These are phyloP conservation scores for Phymatotrichopsis omnivora DNA, from an alignment of 2,329 filamentous ascomycete species.

Conservation along the genomic window DNA sequence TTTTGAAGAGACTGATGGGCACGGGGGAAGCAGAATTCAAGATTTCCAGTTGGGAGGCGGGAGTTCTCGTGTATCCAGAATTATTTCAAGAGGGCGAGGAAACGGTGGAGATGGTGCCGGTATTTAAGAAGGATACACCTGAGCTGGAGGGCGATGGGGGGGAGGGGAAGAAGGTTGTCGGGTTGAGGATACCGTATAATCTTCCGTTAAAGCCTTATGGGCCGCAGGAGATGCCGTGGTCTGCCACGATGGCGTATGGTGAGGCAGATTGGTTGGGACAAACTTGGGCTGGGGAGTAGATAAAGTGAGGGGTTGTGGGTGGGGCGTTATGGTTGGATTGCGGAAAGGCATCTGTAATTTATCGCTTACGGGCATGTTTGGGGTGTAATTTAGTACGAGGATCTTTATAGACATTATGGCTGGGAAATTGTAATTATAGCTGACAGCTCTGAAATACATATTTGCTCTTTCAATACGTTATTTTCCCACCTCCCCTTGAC, in stretches of 20 bases:
- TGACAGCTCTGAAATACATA: too few species aligned
- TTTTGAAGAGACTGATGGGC: slow-evolving; percentile 23
- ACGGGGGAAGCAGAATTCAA: slow-evolving; percentile 48
- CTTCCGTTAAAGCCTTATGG: slow-evolving; percentile 60
- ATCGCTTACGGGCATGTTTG: too few species aligned
- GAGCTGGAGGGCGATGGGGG: slow-evolving; percentile 28
- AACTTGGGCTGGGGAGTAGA: slow-evolving; percentile 16
- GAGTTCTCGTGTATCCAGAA: slow-evolving; percentile 71
- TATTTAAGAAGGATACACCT: slow-evolving; percentile 26
- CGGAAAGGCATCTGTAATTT: too few species aligned
- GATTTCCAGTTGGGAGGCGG: slow-evolving; percentile 73
- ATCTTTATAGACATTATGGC: too few species aligned
- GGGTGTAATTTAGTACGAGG: too few species aligned
- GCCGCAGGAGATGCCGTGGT: slow-evolving; percentile 59
- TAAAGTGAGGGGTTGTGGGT: too few species aligned
- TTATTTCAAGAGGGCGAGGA: slow-evolving; percentile 38
- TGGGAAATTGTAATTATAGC: too few species aligned
- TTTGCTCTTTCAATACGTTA: too few species aligned
- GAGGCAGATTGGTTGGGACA: slow-evolving; percentile 26
- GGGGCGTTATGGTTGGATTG: too few species aligned
- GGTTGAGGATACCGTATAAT: slow-evolving; percentile 72
- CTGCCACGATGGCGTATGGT: slow-evolving; percentile 20
- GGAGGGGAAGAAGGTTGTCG: slow-evolving; percentile 42
- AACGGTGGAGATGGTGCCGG: slow-evolving; percentile 50
- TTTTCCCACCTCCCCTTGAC: too few species aligned